phyloP scores from a whole-genome alignment of 1,284 basidiomycete genomes.

The Trichosporon coremiiforme region DNA sequence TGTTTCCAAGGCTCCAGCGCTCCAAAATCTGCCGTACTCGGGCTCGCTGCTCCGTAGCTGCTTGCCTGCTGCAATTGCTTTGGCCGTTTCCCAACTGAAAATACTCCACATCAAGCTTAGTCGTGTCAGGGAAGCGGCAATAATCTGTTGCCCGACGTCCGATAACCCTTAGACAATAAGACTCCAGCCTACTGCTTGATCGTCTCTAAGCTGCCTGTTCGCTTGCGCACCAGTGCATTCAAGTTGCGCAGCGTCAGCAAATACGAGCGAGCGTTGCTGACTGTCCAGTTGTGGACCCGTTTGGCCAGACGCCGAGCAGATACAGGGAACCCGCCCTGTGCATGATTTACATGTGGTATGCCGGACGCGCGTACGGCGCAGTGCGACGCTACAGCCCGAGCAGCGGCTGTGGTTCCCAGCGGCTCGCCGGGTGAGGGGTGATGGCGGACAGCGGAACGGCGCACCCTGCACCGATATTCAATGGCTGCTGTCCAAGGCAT shows the following conservation, averaged over 20 bases:
- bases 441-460: conserved; percentile 6
- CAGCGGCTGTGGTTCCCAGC: conserved; percentile 1
- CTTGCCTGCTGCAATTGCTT: neutral
- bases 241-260: neutral
- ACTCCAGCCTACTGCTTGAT: neutral
- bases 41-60: neutral
- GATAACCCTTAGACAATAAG: neutral
- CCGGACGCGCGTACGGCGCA: neutral
- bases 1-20: neutral
- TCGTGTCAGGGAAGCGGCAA: neutral
- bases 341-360: neutral
- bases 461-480: neutral
- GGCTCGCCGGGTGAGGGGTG: neutral
- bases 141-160: conserved; percentile 4
- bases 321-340: neutral
- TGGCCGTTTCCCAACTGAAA: neutral
- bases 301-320: neutral
- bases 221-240: neutral
- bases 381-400: neutral
- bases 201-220: neutral
- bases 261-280: too few relatives aligned
- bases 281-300: neutral
- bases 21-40: neutral
- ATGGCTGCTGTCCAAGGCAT: neutral
- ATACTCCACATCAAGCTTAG: neutral